Evolutionary conservation across 805 yeast species (phyloP), one percentile per base, ranked within the genome.

Genomic region (Tetrapisispora namnaoensis): DNA sequence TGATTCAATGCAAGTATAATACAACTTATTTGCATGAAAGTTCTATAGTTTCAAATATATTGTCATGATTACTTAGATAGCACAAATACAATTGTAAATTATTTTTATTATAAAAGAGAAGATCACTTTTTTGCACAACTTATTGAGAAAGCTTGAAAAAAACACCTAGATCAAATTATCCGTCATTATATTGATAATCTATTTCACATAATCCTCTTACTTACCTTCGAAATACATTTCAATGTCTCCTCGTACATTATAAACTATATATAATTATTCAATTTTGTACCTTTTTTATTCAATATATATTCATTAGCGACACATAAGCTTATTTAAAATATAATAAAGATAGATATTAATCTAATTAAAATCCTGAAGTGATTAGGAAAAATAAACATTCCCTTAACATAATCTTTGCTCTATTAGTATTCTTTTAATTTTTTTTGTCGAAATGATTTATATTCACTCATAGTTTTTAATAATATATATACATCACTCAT

Each of bases 1-100:
- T 27, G 56, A 52, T 36, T 51, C 53, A 27, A 55, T 58, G 57
- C 49, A 53, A 45, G 34, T 16, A 28, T 37, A 44, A n/a, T 17
- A n/a, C 3, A 5, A 32, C 3, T n/a, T 40, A 24, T 6, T 30
- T 20, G 21, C 38, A 20, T 18, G 21, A 22, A 30, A 28, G 44
- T 42, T 42, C 37, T 52, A 78, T 79, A 54, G 87, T 82, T 71
- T 84, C 89, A 49, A 88, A 82, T 80, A 86, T 83, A 68, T 87
- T 95, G 44, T 22, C 32, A 40, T 40, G 18, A 42, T 18, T 24
- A 42, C 32, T 20, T 30, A 42, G 27, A 42, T 42, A 42, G 44
- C 30, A 28, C 30, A 14, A 42, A 30, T 42, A 6, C 36, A 42
- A 42, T 42, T 42, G 37, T 42, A 30, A 14, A 42, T 30, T 42